Evolutionary conservation across 768 basidiomycete genomes (phyloP).

Genomic region (Lactifluus piperatus): DNA sequence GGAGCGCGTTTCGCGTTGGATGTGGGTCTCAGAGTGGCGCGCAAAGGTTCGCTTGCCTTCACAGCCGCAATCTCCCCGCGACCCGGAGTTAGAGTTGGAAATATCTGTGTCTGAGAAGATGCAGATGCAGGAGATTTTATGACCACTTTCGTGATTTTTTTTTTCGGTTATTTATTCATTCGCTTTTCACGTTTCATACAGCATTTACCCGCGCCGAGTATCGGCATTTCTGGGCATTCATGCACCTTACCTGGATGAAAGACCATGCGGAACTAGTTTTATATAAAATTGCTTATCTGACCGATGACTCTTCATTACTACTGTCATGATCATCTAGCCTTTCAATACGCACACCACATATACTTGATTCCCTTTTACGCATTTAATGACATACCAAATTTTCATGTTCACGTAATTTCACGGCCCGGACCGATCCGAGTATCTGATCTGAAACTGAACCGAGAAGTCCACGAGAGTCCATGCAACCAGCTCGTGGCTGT

Average conservation of each 20-base stretch:
- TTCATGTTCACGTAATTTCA: neutral
- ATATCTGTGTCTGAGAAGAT: conserved; percentile 9
- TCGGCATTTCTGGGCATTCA: conserved; percentile 5
- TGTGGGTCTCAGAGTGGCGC: conserved; percentile 65
- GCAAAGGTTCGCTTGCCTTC: conserved; percentile 49
- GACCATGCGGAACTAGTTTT: conserved; percentile 10
- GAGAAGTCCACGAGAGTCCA: no score
- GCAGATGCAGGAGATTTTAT: conserved; percentile 1
- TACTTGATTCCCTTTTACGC: conserved; percentile 1
- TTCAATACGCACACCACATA: neutral
- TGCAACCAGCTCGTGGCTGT: no score
- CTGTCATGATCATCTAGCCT: conserved; percentile 3
- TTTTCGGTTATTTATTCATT: conserved; percentile 9
- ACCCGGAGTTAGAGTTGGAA: conserved; percentile 11
- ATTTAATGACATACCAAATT: conserved; percentile 1
- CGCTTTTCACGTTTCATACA: conserved; percentile 7
- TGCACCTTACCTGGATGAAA: conserved; percentile 11
- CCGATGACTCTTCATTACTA: conserved; percentile 13
- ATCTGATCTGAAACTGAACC: no score
- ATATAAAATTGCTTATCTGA: conserved; percentile 18
- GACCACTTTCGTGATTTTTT: neutral
- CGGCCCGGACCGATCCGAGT: neutral
- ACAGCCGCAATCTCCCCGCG: conserved; percentile 36
- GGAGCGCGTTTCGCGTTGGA: conserved; percentile 41
- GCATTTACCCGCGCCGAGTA: conserved; percentile 8